A percentile compares a stretch with the other conserved stretches of the same genome.
phyloP scores from a whole-genome alignment of 352 stramenopile genomes.

The Thalassiosira hispida region DNA sequence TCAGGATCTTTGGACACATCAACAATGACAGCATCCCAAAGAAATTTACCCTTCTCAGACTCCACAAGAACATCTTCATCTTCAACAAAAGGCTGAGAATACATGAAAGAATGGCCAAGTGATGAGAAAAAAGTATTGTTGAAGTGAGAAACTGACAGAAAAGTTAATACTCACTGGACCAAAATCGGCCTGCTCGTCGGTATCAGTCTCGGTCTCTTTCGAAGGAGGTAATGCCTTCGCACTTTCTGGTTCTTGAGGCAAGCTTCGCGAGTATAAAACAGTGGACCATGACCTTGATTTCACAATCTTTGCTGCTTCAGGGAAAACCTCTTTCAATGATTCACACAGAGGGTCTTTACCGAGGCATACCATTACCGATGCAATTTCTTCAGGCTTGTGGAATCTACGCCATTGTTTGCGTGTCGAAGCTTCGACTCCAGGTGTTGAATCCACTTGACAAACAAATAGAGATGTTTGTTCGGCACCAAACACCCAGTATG shows the following conservation, averaged over 20 bases:
- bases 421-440: conserved; percentile 1
- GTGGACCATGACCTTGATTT: conserved; percentile 73
- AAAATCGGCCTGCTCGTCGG: conserved; percentile 51
- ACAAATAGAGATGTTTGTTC: conserved; percentile 80
- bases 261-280: conserved; percentile 60
- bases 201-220: conserved; percentile 16
- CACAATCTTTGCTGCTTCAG: conserved; percentile 62
- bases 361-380: conserved; percentile 79
- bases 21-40: conserved; percentile 82
- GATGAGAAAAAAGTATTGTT: conserved; percentile 19
- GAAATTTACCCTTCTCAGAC: conserved; percentile 68
- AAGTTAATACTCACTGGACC: conserved; percentile 53
- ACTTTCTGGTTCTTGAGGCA: conserved; percentile 8
- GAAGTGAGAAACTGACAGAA: conserved; percentile 3
- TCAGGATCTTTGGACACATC: conserved; percentile 65
- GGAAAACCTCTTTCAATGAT: conserved; percentile 75
- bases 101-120: background rate
- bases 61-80: conserved; percentile 83
- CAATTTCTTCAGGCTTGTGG: conserved; percentile 75
- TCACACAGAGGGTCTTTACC: conserved; percentile 67
- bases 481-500: conserved; percentile 82
- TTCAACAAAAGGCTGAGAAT: conserved; percentile 67
- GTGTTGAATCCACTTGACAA: conserved; percentile 43
- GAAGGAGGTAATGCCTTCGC: conserved; percentile 16
- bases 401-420: conserved; percentile 72